Evolutionary conservation across 768 basidiomycete genomes (phyloP).

Genomic region (Termitomyces sp.): DNA sequence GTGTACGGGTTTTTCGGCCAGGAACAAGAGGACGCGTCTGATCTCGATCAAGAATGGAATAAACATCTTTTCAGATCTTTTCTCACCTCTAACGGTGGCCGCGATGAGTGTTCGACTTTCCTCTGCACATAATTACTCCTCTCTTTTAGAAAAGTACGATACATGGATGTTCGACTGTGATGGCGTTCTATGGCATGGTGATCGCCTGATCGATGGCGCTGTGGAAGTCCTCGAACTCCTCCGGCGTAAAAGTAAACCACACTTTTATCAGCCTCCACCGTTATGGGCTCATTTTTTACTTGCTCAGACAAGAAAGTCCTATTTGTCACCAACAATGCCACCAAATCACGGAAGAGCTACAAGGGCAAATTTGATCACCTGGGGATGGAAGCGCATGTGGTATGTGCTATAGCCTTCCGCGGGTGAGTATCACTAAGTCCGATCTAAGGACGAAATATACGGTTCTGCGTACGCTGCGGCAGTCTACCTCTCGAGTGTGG

Average conservation of each 20-base stretch:
- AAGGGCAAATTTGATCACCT: conserved; percentile 90
- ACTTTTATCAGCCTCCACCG: background rate
- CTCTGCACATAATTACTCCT: conserved; percentile 40
- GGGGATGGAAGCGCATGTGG: conserved; percentile 80
- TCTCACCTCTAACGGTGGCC: background rate
- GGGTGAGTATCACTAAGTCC: conserved; percentile 1
- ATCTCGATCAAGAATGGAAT: background rate
- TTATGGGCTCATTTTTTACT: conserved; percentile 11
- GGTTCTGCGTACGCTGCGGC: conserved; percentile 82
- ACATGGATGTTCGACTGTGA: conserved; percentile 98
- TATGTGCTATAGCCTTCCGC: conserved; percentile 34
- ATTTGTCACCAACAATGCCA: conserved; percentile 98
- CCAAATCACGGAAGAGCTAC: conserved; percentile 85
- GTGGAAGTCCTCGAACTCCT: conserved; percentile 70
- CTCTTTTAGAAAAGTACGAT: conserved; percentile 66
- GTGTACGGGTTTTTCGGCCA: background rate
- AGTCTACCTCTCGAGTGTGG: conserved; percentile 80
- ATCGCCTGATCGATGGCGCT: conserved; percentile 74
- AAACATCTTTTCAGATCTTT: background rate
- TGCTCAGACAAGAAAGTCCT: conserved; percentile 73
- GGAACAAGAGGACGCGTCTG: background rate
- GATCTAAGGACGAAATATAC: conserved; percentile 85
- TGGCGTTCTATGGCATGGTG: conserved; percentile 91
- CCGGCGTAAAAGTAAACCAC: conserved; percentile 58
- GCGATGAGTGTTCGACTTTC: conserved; percentile 35